Base-by-base conservation (phyloP, 805 yeast genomes). In the Yamadazyma tumulicola region DNA sequence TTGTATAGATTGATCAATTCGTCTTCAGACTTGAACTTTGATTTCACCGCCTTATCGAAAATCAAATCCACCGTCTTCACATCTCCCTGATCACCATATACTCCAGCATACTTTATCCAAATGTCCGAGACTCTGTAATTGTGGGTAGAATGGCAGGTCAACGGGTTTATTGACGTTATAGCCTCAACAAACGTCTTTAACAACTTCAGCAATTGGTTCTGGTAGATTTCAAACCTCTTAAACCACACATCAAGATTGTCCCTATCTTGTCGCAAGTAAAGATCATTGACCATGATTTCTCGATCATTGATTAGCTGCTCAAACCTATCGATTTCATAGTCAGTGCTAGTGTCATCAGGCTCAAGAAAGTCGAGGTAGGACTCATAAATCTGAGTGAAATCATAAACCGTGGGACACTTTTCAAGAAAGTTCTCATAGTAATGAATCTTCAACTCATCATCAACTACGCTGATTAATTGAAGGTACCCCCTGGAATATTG, bases 1-100 rank as follows among this genome's bases (percentile, higher is more conserved):
- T 75, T 61, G 74, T 87, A 85, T 5, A 89, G 55, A 3, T 71
- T 72, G 2, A 80, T 84, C 14, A 87, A 57, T 40, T 87, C 96
- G 15, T 75, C 74, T 0, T 77, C 59, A 11, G 69, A 58, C 17
- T 63, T 69, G 57, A 72, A 87, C 5, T 88, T 89, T 0, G 88
- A 89, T 36, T 78, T 77, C 1, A 77, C 62, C 0, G 91, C 81
- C 31, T 79, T 79, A 23, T 77, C 75, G 36, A 72, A 75, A 5
- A 88, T 72, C 12, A 73, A 64, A 42, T 83, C 59, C 1, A 89
- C 87, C 0, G 84, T 74, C 12, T 61, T 64, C 8, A 69, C 43
- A 45, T 85, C 87, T 0, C 63, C 63, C 29, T 70, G 62, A 1
- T 63, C 57, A 32, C 79, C 77, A 58, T 85, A 88, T 3, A 82